These are phyloP conservation scores for Alisma plantagoaquatica DNA, from an alignment of 106 monocot species.

Conservation along the genomic window DNA sequence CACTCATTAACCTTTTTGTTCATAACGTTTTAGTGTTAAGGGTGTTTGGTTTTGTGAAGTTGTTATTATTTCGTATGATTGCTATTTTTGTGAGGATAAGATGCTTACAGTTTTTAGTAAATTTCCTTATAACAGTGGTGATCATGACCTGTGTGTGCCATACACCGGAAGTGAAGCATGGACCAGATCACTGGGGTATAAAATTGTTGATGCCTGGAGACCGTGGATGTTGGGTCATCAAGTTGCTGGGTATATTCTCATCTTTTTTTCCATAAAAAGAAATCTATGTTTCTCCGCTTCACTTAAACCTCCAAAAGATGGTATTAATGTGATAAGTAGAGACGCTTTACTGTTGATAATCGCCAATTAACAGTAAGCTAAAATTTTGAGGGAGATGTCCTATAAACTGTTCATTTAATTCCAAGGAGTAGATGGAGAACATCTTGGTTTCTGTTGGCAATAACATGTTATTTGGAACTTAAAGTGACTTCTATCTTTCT, in stretches of 20 bases:
- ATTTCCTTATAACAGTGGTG: conserved; percentile 56
- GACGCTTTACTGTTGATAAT: no score
- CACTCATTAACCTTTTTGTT: no score
- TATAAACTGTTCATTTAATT: neutral
- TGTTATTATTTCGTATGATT: neutral
- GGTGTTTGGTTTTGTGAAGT: neutral
- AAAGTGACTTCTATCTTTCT: neutral
- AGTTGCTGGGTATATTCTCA: conserved; percentile 62
- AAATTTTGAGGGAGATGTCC: neutral
- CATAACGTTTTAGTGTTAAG: no score
- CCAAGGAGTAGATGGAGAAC: neutral
- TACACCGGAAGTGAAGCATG: conserved; percentile 90
- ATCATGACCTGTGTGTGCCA: conserved; percentile 97
- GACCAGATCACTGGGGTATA: conserved; percentile 83
- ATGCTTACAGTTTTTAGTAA: neutral
- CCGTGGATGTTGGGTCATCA: conserved; percentile 64
- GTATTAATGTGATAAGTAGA: neutral
- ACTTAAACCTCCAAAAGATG: neutral
- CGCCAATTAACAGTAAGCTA: neutral
- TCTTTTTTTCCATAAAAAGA: neutral
- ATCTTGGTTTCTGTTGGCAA: neutral
- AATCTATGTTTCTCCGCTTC: neutral
- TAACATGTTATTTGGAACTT: neutral
- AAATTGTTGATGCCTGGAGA: conserved; percentile 61
- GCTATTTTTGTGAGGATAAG: neutral